Percentiles rank a stretch among this genome's conserved stretches.
phyloP scores from a whole-genome alignment of 2,329 filamentous ascomycete genomes.

The Alternaria sp. region DNA sequence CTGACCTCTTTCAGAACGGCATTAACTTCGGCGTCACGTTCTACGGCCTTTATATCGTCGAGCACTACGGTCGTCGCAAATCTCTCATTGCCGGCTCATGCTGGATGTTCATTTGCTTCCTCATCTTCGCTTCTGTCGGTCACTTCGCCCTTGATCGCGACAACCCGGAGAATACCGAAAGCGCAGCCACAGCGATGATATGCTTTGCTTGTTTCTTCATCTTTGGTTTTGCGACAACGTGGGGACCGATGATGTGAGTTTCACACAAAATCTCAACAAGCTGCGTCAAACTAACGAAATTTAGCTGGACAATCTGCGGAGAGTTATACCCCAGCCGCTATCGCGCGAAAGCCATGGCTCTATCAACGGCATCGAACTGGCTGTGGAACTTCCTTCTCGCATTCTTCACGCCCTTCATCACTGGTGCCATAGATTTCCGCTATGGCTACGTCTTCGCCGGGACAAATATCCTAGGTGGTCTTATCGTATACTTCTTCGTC shows the following conservation, averaged over 20 bases:
- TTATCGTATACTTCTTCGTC: conserved; percentile 78
- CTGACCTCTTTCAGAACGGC: conserved; percentile 33
- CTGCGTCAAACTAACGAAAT: conserved; percentile 42
- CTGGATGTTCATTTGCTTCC: conserved; percentile 64
- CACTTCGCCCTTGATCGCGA: conserved; percentile 49
- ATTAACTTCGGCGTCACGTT: conserved; percentile 57
- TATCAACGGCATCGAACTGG: conserved; percentile 53
- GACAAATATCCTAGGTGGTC: conserved; percentile 67
- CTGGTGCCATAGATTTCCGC: conserved; percentile 69
- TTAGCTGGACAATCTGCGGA: conserved; percentile 67
- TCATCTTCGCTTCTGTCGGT: conserved; percentile 57
- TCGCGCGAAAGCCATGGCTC: conserved; percentile 51
- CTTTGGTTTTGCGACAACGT: conserved; percentile 69
- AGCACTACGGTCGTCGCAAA: conserved; percentile 53
- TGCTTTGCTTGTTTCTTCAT: conserved; percentile 73
- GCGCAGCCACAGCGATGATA: conserved; percentile 62
- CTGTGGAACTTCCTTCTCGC: conserved; percentile 52
- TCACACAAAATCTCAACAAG: background rate
- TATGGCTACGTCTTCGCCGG: conserved; percentile 79
- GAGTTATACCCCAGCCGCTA: conserved; percentile 68
- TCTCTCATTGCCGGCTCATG: conserved; percentile 52
- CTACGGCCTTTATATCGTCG: conserved; percentile 53
- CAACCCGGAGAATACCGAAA: conserved; percentile 37
- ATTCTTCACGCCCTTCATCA: conserved; percentile 82
- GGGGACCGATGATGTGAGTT: conserved; percentile 65